Base-by-base conservation (phyloP, 306 rosid species). In the Corylus heterophylla region DNA sequence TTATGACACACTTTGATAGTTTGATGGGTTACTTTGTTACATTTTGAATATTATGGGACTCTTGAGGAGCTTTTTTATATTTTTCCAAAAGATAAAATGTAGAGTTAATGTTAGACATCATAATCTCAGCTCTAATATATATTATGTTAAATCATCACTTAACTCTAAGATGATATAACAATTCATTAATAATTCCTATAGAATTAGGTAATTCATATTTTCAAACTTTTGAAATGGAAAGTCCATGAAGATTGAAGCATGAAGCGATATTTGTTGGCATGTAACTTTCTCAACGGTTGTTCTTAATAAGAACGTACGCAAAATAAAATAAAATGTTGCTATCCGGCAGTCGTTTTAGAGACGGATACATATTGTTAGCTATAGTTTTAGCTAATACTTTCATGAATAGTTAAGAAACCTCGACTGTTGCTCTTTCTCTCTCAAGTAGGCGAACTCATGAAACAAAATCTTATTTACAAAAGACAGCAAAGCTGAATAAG, bases 261-360 rank as follows among this genome's bases (percentile, higher is more conserved):
- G 22, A 78, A 63, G 35, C 12, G 14, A 9, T 47, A 73, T 79
- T 79, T 76, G 87, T 78, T 75, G 37, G 31, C 66, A 83, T 81
- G 91, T 79, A 67, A 17, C 79, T 42, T 74, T 83, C 82, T 81
- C 91, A 85, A 81, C 91, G 71, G 83, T 69, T 83, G 75, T 61
- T 51, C 89, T 88, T 83, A 75, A 50, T 83, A 64, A 48, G 78
- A 62, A 88, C 81, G 86, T 77, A 77, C 45, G 45, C 45, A 80
- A 18, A 44, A 37, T 1, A 14, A 63, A 18, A 29, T 29, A 1
- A 1, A 29, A 6, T 31, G 50, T 54, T 62, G 56, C 76, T 70
- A 12, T 71, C 62, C 61, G 72, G 74, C 49, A 10, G 80, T 82
- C 83, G 72, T 61, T 82, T 63, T 71, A 76, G n/a, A 29, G 42